Evolutionary conservation across 768 basidiomycete species (phyloP), one percentile per base, ranked within the genome.

Genomic region (Boletus rubroflammeus): DNA sequence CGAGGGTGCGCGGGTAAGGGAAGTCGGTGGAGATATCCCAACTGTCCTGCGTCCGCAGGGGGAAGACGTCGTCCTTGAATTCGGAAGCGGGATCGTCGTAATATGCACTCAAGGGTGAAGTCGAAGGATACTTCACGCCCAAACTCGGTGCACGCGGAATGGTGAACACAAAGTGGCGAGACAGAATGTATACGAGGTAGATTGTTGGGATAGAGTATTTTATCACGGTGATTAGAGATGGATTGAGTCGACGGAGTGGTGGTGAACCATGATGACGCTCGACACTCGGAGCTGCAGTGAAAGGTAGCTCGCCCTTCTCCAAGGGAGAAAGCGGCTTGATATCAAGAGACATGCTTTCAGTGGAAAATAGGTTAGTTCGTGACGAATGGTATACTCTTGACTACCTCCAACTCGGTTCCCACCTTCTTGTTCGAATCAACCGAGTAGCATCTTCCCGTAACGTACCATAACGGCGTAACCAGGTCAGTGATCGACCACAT

Each of bases 21-120:
- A 80, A 88, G 71, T 88, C 83, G 21, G 85, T 87, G 21, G 86
- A 88, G 56, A 89, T 88, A 62, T 89, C 87, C 85, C 86, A 90
- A 7, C 69, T 58, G 19, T 73, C 67, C 6, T 71, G 71, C 36
- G 76, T 75, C 32, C 85, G 84, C 25, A 86, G 67, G 21, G 87
- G 87, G 75, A 81, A 90, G 26, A 83, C 63, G 55, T 88, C 69
- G 53, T 80, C 79, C 61, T 73, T 72, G 75, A 80, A 79, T 23
- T 73, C 69, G 40, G 70, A 71, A 28, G 75, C 73, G 6, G 75
- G 75, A 43, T 76, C 67, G 40, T 70, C 69, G 17, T 50, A 21
- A 34, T 58, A 39, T 26, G 46, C 38, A 42, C 54, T 39, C 19
- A 50, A 46, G 17, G 54, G 41, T 34, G 53, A 59, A 28, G 35